These are phyloP conservation scores for Intubia oerlemansii DNA, from an alignment of 2,329 filamentous ascomycete genomes.

Conservation along the genomic window DNA sequence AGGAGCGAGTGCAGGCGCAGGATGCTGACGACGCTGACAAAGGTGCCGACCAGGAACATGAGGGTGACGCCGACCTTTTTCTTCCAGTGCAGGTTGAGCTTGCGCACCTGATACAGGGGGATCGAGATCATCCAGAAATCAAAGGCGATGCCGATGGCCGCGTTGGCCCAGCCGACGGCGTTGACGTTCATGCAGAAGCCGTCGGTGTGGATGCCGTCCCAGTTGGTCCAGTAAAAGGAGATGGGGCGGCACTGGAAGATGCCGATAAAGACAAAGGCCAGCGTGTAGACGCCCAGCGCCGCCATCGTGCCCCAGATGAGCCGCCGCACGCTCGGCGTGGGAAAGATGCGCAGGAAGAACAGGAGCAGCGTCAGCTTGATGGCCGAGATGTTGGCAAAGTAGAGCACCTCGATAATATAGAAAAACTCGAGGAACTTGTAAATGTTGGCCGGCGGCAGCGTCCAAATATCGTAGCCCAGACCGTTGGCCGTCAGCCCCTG, in stretches of 20 bases:
- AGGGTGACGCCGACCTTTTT: slow-evolving; percentile 24
- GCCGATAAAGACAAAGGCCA: slow-evolving; percentile 19
- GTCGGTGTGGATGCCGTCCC: slow-evolving; percentile 22
- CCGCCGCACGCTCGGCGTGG: slow-evolving; percentile 15
- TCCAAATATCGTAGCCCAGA: slow-evolving; percentile 29
- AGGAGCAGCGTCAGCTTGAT: slow-evolving; percentile 29
- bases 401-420: slow-evolving; percentile 19
- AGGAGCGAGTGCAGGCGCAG: slow-evolving; percentile 12
- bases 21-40: slow-evolving; percentile 15
- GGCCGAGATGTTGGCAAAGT: slow-evolving; percentile 23
- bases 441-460: slow-evolving; percentile 18
- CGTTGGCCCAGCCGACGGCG: slow-evolving; percentile 26
- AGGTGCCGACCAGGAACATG: slow-evolving; percentile 25
- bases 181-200: slow-evolving; percentile 29
- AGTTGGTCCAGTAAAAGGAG: slow-evolving; percentile 28
- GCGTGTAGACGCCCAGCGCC: slow-evolving; percentile 18
- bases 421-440: slow-evolving; percentile 21
- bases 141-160: slow-evolving; percentile 27
- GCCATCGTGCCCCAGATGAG: slow-evolving; percentile 21
- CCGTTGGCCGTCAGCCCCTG: slow-evolving; percentile 17
- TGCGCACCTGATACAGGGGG: slow-evolving; percentile 22
- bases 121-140: slow-evolving; percentile 30
- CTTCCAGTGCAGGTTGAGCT: slow-evolving; percentile 21
- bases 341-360: slow-evolving; percentile 35
- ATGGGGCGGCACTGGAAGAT: slow-evolving; percentile 31